Evolutionary conservation across 2,329 filamentous ascomycete genomes (phyloP), one percentile per base, ranked within the genome.

Genomic region (Fusarium tanahbumbuense): DNA sequence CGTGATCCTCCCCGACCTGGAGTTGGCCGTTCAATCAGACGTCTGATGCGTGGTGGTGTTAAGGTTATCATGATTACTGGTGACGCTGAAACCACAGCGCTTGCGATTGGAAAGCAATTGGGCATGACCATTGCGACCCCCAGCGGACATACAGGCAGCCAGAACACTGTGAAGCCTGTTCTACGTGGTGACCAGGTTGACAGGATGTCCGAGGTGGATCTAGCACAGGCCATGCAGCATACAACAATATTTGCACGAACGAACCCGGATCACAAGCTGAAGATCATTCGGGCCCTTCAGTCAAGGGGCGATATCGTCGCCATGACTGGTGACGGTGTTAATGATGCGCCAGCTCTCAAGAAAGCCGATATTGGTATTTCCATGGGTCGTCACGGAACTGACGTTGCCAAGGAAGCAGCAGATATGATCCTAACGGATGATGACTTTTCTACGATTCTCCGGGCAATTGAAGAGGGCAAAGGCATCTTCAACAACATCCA

Each of bases 401-500:
- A 99, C 77, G 96, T 99, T 42, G 96, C 96, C 68, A 99, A 99
- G 82, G 96, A 96, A 79, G 93, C 93, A 12, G 91, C 93, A n/a
- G 93, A 96, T 76, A 97, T 97, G 93, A 95, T 97, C 69, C 83
- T 97, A 55, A 96, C 93, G 0, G 92, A 96, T 73, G 93, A 97
- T 78, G 92, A 96, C 80, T 96, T 97, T 78, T 93, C 92, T 1
- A 96, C 93, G 8, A 99, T 99, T 68, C 86, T 99, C 13, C 92
- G 91, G 64, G 96, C 96, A 30, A 99, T 99, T 67, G 96, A 99
- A 80, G 96, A 99, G 83, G 97, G 96, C 81, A 99, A 99, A 81
- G 96, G 94, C 58, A 99, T 99, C 73, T 99, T 99, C 82, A 97
- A 96, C 87, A 99, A 99, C 80, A 98, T 99, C 72, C 96, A 99